Evolutionary conservation across 164 flowering plant genomes (phyloP).

Genomic region (Berberis thunbergii): DNA sequence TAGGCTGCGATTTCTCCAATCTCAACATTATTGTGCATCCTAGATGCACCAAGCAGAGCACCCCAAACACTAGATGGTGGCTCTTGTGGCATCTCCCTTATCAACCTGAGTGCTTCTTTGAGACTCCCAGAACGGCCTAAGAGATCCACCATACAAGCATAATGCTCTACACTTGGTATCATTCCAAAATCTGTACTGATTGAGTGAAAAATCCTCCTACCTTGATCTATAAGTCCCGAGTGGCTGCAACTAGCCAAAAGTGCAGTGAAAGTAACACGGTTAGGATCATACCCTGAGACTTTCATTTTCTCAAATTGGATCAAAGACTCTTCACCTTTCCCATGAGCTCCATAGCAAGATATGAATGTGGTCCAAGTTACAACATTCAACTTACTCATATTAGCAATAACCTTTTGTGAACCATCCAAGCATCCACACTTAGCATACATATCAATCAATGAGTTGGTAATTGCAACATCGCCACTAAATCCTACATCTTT

Average conservation of each 20-base stretch:
- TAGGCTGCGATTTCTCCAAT: slow-evolving; percentile 54
- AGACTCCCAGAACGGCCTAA: slow-evolving; percentile 45
- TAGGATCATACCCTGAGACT: slow-evolving; percentile 30
- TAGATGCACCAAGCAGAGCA: slow-evolving; percentile 49
- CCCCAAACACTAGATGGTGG: slow-evolving; percentile 55
- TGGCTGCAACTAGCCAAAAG: slow-evolving; percentile 52
- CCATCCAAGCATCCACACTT: slow-evolving; percentile 35
- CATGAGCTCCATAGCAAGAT: slow-evolving; percentile 50
- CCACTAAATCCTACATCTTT: slow-evolving; percentile 18
- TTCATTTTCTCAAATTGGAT: slow-evolving; percentile 35
- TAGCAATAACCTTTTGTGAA: slow-evolving; percentile 30
- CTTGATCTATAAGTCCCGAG: slow-evolving; percentile 44
- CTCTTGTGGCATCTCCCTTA: slow-evolving; percentile 21
- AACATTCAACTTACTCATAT: slow-evolving; percentile 25
- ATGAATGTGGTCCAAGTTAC: slow-evolving; percentile 60
- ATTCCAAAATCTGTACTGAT: slow-evolving; percentile 28
- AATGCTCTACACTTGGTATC: slow-evolving; percentile 39
- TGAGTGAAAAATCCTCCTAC: slow-evolving; percentile 31
- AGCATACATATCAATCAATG: slow-evolving; percentile 45
- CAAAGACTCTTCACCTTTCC: slow-evolving; percentile 45
- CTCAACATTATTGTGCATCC: slow-evolving; percentile 36
- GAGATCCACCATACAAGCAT: slow-evolving; percentile 58
- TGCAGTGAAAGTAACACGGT: slow-evolving; percentile 43
- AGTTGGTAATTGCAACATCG: slow-evolving; percentile 37
- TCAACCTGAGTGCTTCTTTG: slow-evolving; percentile 9